phyloP scores from a whole-genome alignment of 495 filamentous ascomycete species.

The Podospora didyma region DNA sequence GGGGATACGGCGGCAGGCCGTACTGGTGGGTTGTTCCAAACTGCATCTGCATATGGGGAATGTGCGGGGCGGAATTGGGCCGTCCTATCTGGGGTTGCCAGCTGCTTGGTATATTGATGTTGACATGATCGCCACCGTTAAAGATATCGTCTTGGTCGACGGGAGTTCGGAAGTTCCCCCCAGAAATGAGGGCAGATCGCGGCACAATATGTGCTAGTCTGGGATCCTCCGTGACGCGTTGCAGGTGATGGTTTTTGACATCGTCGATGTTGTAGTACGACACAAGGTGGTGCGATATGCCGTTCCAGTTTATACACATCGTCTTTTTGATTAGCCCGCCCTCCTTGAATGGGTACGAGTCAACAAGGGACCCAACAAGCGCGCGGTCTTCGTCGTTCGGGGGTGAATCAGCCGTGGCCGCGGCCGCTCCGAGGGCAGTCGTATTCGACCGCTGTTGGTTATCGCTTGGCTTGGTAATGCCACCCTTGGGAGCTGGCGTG shows the following conservation, averaged over 20 bases:
- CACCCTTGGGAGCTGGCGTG: slow-evolving; percentile 14
- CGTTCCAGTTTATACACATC: slow-evolving; percentile 68
- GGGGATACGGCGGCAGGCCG: neutral
- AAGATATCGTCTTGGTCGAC: neutral
- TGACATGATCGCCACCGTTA: neutral
- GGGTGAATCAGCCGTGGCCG: too few relatives aligned
- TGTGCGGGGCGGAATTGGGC: too few relatives aligned
- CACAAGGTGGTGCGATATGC: slow-evolving; percentile 74
- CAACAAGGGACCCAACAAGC: slow-evolving; percentile 75
- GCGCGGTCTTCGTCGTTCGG: slow-evolving; percentile 49
- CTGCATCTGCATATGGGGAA: neutral
- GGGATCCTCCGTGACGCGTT: neutral
- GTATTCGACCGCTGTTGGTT: slow-evolving; percentile 21
- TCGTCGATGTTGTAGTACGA: slow-evolving; percentile 84
- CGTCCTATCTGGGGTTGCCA: too few relatives aligned
- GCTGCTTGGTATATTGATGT: too few relatives aligned
- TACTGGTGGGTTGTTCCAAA: neutral
- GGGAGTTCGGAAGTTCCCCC: neutral
- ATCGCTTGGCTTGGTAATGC: slow-evolving; percentile 28
- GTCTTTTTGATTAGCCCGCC: slow-evolving; percentile 89
- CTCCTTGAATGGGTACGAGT: slow-evolving; percentile 84
- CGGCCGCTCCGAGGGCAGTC: slow-evolving; percentile 24
- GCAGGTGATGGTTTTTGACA: slow-evolving; percentile 52
- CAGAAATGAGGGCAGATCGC: neutral
- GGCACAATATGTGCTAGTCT: neutral